Evolutionary conservation across 2,329 filamentous ascomycete genomes (phyloP), one percentile per base, ranked within the genome.

Genomic region (Penicillium rolfsii): DNA sequence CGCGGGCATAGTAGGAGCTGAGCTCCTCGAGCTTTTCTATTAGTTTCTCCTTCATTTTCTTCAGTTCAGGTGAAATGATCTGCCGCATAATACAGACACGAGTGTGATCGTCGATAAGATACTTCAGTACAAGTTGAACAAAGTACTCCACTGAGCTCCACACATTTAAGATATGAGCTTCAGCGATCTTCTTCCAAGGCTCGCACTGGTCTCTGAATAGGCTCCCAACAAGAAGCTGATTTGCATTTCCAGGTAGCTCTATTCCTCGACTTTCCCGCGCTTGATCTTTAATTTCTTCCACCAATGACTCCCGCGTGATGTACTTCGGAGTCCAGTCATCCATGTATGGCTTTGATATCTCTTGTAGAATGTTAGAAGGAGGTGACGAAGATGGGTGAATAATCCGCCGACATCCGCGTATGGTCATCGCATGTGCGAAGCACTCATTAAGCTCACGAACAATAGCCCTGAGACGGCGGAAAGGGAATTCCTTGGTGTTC

Each of bases 201-300:
- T 41, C 1, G n/a, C 38, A 41, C n/a, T 77, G 74, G 24, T 77
- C 72, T 7, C 69, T 66, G 54, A 78, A 78, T 6, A 79, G 53
- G 19, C 59, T 67, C 0, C 72, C 73, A 0, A 77, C 71, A 1
- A 77, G 68, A 1, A 73, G 57, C 19, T 72, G 71, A n/a, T 77
- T 77, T 19, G 72, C 67, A n/a, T 56, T 72, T 11, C 76, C 76
- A 4, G 76, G 73, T 0, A 77, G 60, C 52, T 79, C 76, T 9
- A 71, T 64, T 0, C 74, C 76, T 12, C 70, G 60, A n/a, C 64
- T 71, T 24, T 62, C 46, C 2, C 66, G 68, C 8, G 71, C 70
- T 30, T 77, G 67, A 36, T 76, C 66, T n/a, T 59, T 65, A 14
- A 67, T 62, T 26, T 76, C 68, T 0, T 62, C n/a, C 19, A 68